Evolutionary conservation across 306 rosid species (phyloP).

Genomic region (Prunus salicina): DNA sequence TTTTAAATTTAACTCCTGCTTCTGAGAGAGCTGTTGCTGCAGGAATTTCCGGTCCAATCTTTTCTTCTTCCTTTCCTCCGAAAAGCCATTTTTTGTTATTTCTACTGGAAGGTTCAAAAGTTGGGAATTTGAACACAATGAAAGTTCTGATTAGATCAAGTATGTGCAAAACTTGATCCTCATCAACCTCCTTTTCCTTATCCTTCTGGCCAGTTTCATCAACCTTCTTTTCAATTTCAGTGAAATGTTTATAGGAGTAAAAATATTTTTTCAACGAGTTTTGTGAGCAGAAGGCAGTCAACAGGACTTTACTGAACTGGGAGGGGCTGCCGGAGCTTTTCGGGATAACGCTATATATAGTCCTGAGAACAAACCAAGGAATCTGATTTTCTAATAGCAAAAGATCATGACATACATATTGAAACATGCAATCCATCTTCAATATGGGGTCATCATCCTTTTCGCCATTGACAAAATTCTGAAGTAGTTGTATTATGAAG

Average conservation of each 20-base stretch:
- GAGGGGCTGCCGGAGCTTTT: too few species aligned
- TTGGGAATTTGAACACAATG: fast-evolving
- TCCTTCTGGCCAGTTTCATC: too few species aligned
- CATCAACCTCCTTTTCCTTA: fast-evolving
- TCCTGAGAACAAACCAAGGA: slow-evolving; percentile 32
- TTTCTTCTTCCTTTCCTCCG: too few species aligned
- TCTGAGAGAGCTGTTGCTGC: not conserved
- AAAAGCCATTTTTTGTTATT: too few species aligned
- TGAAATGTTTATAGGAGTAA: too few species aligned
- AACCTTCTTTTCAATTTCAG: too few species aligned
- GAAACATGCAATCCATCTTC: not conserved
- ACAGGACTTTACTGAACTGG: not conserved
- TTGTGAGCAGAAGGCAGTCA: not conserved
- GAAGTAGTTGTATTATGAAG: slow-evolving; percentile 26
- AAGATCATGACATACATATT: not conserved
- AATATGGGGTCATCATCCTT: slow-evolving; percentile 11
- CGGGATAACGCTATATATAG: too few species aligned
- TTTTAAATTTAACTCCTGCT: not conserved
- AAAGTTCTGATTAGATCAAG: not conserved
- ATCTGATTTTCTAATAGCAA: slow-evolving; percentile 21
- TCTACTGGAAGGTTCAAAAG: too few species aligned
- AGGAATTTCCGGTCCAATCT: too few species aligned
- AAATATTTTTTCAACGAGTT: not conserved
- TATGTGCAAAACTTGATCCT: not conserved
- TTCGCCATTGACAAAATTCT: not conserved